Conservation (phyloP, 202 grass and related monocot species). For the Schoenoplectus tabernaemontani region DNA sequence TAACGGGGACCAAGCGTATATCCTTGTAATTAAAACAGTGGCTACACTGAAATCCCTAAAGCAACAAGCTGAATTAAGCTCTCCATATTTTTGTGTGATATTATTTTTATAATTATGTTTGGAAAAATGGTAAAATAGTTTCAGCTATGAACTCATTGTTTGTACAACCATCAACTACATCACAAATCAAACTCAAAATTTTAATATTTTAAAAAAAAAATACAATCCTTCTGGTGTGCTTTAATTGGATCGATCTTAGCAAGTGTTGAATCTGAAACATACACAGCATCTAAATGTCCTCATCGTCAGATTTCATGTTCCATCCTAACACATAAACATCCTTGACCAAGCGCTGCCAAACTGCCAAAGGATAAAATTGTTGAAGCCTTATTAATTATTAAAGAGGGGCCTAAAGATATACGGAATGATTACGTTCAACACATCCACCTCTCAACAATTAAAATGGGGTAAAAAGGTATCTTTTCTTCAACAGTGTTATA, state of each 20-base stretch:
- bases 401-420: neutral
- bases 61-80: neutral
- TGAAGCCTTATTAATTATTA: neutral
- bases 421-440: neutral
- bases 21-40: constrained; percentile 13
- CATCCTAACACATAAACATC: neutral
- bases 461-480: neutral
- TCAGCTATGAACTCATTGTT: neutral
- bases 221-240: neutral
- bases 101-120: neutral
- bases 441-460: neutral
- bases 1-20: constrained; percentile 15
- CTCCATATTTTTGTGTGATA: neutral
- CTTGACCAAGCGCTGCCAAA: neutral
- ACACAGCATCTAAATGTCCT: neutral
- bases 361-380: neutral
- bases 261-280: neutral
- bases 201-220: neutral
- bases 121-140: neutral
- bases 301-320: neutral
- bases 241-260: neutral
- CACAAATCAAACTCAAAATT: neutral
- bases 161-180: neutral
- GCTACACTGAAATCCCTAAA: neutral
- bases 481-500: neutral